These are phyloP conservation scores for Sonneratia alba DNA, from an alignment of 345 rosid genomes.

Conservation along the genomic window DNA sequence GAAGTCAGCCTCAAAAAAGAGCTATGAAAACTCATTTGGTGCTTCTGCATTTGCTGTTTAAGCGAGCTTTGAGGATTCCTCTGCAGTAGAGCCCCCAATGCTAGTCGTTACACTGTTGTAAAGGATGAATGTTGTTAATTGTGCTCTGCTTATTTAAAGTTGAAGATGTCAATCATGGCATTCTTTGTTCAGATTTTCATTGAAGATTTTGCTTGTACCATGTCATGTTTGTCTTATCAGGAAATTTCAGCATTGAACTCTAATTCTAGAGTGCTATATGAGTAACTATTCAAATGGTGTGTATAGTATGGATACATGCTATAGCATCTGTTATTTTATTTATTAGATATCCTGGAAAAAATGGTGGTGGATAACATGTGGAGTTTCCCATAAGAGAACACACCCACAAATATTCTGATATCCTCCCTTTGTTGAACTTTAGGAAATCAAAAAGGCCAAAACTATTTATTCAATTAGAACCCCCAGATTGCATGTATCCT, in stretches of 20 bases:
- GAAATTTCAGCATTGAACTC: not conserved
- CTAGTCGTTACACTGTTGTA: conserved; percentile 10
- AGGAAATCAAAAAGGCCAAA: not conserved
- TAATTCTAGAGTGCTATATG: not conserved
- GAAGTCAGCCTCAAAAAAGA: conserved; percentile 60
- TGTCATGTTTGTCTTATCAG: not conserved
- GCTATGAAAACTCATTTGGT: conserved; percentile 29
- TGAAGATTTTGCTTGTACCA: not conserved
- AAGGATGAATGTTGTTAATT: conserved; percentile 30
- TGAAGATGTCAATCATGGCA: conserved; percentile 18
- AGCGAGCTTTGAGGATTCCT: conserved; percentile 30
- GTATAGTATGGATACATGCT: not conserved
- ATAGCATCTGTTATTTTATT: not conserved
- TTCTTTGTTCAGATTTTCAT: not conserved
- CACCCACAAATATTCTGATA: not conserved
- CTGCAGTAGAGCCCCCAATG: conserved; percentile 19
- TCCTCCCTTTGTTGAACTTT: not conserved
- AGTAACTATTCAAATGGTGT: not conserved
- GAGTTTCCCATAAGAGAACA: not conserved
- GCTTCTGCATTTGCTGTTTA: conserved; percentile 49
- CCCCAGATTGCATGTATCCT: not conserved
- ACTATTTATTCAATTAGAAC: not conserved
- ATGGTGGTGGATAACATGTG: not conserved
- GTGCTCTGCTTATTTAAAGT: conserved; percentile 33
- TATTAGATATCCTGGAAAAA: not conserved